phyloP scores from a whole-genome alignment of 192 early-diverging fungal genomes.

The Coemansia erecta region DNA sequence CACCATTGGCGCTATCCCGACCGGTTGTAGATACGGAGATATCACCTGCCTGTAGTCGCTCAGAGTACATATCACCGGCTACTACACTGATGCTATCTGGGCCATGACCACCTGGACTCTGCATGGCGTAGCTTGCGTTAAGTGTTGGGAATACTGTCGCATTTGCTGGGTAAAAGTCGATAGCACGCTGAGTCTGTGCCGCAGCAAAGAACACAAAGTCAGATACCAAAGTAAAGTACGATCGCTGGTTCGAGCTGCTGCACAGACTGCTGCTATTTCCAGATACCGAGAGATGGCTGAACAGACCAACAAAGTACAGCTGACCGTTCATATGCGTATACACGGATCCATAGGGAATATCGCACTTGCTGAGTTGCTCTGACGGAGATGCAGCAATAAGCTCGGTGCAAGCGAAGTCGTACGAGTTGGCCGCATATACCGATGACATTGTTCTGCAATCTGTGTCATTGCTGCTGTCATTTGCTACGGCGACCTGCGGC shows the following conservation, averaged over 20 bases:
- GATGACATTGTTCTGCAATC: not conserved
- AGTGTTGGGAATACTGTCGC: not conserved
- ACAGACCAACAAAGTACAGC: conserved; percentile 1
- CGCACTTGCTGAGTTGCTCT: not conserved
- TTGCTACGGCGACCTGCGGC: not conserved
- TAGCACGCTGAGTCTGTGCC: not conserved
- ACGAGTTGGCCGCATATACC: not conserved
- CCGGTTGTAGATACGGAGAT: too few relatives aligned
- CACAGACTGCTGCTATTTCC: not conserved
- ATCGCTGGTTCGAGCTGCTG: not conserved
- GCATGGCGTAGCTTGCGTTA: not conserved
- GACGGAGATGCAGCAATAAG: not conserved
- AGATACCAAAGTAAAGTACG: conserved; percentile 1
- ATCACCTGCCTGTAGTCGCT: not conserved
- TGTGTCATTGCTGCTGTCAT: not conserved
- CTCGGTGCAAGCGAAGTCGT: not conserved
- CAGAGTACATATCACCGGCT: not conserved
- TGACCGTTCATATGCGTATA: not conserved
- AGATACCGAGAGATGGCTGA: not conserved
- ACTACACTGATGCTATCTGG: not conserved
- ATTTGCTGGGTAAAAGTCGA: conserved; percentile 1
- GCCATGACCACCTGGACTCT: not conserved
- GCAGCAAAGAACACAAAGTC: conserved; percentile 1
- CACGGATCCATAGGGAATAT: not conserved
- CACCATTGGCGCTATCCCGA: too few relatives aligned